Base-by-base conservation (phyloP, 345 rosid genomes). In the Eucalyptus coolabah region DNA sequence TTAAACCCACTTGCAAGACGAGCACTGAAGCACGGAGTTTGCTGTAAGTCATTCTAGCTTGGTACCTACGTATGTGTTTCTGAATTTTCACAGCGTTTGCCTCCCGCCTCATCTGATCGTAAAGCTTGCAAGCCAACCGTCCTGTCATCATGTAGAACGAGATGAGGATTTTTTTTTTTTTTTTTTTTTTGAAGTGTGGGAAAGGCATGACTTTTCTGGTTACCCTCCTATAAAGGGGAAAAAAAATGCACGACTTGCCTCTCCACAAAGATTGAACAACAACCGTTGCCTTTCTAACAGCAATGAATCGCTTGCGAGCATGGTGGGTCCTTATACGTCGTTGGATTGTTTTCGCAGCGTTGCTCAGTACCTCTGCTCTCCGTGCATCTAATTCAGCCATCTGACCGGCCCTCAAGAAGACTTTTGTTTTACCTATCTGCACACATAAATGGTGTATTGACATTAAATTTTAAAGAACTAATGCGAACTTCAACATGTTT, bases 311-410 rank as follows among this genome's bases (percentile, higher is more conserved):
- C 93, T 91, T 97, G 59, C 93, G 96, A 91, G 98, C 94, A 18
- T 91, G 90, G 86, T 96, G 96, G 89, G 99, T 97, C 34, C 94
- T 91, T 86, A 97, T 90, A 2, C 96, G 95, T 59, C 98, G 90
- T 91, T 98, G 99, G 90, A 98, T 95, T 5, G 91, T 95, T 94
- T 93, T 97, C 19, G 99, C 99, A 87, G 99, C 99, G 82, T 47
- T 91, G 88, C 92, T 95, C 91, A 98, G 96, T 26, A 98, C 95
- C 91, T 93, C 97, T 54, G 99, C 91, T 89, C 99, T 96, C 89
- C 95, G 91, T 87, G 98, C 96, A 90, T 98, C 99, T 85, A 98
- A 92, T 92, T 98, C 99, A 89, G 99, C 99, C 99, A 98, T 98
- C 94, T 98, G 99, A 90, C 99, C 99, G 23, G 98, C 99, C 92